Evolutionary conservation across 169 alveolate genomes (phyloP), one percentile per base, ranked within the genome.

Genomic region (Hepatocystis sp.): DNA sequence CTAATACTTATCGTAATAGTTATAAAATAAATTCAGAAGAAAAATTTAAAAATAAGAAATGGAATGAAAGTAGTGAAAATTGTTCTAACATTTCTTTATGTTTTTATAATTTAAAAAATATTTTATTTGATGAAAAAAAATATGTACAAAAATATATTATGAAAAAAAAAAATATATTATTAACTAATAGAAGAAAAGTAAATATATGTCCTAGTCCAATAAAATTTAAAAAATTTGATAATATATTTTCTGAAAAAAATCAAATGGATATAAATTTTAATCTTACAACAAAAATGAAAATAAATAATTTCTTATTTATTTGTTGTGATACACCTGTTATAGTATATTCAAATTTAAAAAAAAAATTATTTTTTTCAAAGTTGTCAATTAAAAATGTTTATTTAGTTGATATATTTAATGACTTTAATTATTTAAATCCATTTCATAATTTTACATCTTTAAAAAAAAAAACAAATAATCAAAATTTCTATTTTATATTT

Each of bases 271-370:
- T 71, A 28, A 78, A 78, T 55, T 8, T 30, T 25, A 60, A 36
- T 36, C 10, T 36, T 7, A 10, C 5, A 78, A 78, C 27, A 10
- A 2, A 1, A 2, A n/a, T 23, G 17, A 30, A 36, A 78, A 78
- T 17, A 78, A 39, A 15, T 61, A 78, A 78, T 63, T 78, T 78
- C 19, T 58, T 78, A 4, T 78, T 78, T 52, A 42, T 78, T 2
- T 78, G 89, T 47, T 60, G 84, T 36, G 89, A 78, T 8, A 63
- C 21, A 3, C 89, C 89, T 13, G 34, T 78, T 10, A 78, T 78
- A 17, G 61, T 78, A 4, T 78, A 61, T 47, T 78, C 89, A 1
- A 40, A 63, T 23, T 7, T 78, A 25, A 78, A 63, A 65, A 78
- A 78, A 46, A 78, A 78, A 61, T 10, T 78, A 1, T 46, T 49